Percentiles rank a stretch among this genome's conserved stretches.
Evolutionary conservation across 805 yeast species (phyloP).

Genomic region (Ogataea naganishii): DNA sequence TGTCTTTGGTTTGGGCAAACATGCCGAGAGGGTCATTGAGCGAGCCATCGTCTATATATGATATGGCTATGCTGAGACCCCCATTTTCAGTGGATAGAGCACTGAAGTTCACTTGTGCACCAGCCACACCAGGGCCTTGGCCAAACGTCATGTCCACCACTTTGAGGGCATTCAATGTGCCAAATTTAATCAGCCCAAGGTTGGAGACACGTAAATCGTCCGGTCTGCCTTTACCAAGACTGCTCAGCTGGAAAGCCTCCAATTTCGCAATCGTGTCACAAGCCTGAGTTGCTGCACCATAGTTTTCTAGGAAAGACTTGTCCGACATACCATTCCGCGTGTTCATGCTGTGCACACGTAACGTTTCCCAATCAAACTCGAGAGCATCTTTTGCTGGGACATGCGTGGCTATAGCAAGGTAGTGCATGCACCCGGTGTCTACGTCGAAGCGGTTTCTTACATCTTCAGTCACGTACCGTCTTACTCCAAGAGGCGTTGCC

Average conservation of each 20-base stretch:
- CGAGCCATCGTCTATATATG: slow-evolving; percentile 3
- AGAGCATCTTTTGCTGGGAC: not conserved
- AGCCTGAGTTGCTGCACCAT: not conserved
- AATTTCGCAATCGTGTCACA: not conserved
- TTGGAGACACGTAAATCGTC: slow-evolving; percentile 1
- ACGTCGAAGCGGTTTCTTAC: not conserved
- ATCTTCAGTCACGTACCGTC: not conserved
- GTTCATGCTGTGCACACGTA: not conserved
- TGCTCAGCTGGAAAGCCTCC: not conserved
- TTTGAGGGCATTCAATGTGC: not conserved
- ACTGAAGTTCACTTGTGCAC: not conserved
- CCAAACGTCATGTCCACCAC: slow-evolving; percentile 2
- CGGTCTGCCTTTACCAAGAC: not conserved
- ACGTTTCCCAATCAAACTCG: slow-evolving; percentile 2
- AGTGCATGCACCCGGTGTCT: slow-evolving; percentile 1
- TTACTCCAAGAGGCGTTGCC: slow-evolving; percentile 1
- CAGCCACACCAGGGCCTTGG: not conserved
- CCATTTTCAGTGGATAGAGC: not conserved
- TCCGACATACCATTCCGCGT: not conserved
- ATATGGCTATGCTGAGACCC: slow-evolving; percentile 3
- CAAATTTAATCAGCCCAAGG: slow-evolving; percentile 1
- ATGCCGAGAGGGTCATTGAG: not conserved
- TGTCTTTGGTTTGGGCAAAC: not conserved
- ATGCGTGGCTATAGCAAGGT: not conserved
- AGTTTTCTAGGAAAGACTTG: not conserved